Evolutionary conservation across 2,329 filamentous ascomycete genomes (phyloP).

Genomic region (Pyrenophora seminiperda): DNA sequence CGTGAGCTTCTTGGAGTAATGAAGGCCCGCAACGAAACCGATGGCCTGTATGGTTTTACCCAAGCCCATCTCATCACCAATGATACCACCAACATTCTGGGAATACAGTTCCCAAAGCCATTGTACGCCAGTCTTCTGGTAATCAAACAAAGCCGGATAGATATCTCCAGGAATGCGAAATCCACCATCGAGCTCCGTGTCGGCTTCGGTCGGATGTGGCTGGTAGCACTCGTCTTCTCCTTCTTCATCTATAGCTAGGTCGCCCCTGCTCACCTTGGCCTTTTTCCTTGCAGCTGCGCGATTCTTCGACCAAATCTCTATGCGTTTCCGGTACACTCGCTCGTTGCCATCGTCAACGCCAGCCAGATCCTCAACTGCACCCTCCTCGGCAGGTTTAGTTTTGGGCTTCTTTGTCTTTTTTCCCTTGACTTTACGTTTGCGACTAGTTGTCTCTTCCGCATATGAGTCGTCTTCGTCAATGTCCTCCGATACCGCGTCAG

Average conservation of each 20-base stretch:
- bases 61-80: slow-evolving; percentile 98
- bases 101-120: slow-evolving; percentile 94
- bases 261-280: slow-evolving; percentile 45
- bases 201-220: slow-evolving; percentile 80
- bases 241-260: slow-evolving; percentile 37
- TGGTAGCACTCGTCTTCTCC: slow-evolving; percentile 75
- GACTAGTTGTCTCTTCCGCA: slow-evolving; percentile 45
- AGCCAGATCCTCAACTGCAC: slow-evolving; percentile 59
- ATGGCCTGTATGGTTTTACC: slow-evolving; percentile 88
- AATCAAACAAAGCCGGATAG: slow-evolving; percentile 88
- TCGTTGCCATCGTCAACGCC: slow-evolving; percentile 90
- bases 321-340: slow-evolving; percentile 72
- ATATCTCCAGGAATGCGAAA: slow-evolving; percentile 90
- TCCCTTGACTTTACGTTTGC: slow-evolving; percentile 46
- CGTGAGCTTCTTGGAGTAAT: slow-evolving; percentile 84
- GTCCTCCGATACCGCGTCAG: slow-evolving; percentile 44
- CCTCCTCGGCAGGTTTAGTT: slow-evolving; percentile 25
- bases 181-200: slow-evolving; percentile 74
- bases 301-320: slow-evolving; percentile 74
- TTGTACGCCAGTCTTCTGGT: slow-evolving; percentile 95
- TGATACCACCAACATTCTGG: slow-evolving; percentile 88
- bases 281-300: slow-evolving; percentile 64
- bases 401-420: slow-evolving; percentile 37
- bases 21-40: slow-evolving; percentile 84
- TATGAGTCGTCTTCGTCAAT: slow-evolving; percentile 47